phyloP scores from a whole-genome alignment of 1,284 basidiomycete genomes.

The Cutaneotrichosporon dermatis region DNA sequence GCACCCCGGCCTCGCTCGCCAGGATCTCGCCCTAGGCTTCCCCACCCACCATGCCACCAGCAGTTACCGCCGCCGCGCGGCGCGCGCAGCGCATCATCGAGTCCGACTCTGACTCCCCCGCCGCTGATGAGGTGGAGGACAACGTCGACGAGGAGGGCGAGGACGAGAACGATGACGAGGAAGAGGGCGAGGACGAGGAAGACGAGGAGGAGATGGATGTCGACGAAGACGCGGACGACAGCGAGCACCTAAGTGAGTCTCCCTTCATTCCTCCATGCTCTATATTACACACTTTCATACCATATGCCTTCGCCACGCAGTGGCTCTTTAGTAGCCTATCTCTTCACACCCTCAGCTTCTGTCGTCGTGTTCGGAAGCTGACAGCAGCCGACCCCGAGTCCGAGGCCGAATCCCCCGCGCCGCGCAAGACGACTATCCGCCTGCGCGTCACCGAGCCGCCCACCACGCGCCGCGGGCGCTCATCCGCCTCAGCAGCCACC shows the following conservation, averaged over 20 bases:
- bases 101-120: conserved; percentile 12
- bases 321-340: too few relatives aligned
- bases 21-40: background rate
- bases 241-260: background rate
- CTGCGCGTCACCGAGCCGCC: conserved; percentile 5
- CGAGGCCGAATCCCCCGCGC: conserved; percentile 14
- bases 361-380: background rate
- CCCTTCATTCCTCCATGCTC: too few relatives aligned
- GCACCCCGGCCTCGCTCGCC: too few relatives aligned
- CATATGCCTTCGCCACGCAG: too few relatives aligned
- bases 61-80: conserved; percentile 20
- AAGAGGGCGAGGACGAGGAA: conserved; percentile 12
- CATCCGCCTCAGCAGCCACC: background rate
- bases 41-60: conserved; percentile 8
- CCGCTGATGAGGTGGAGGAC: conserved; percentile 18
- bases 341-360: too few relatives aligned
- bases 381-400: conserved; percentile 16
- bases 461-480: background rate
- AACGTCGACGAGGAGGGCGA: conserved; percentile 15
- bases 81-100: conserved; percentile 27
- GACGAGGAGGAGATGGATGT: conserved; percentile 4
- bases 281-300: too few relatives aligned
- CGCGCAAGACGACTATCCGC: conserved; percentile 9
- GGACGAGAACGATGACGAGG: conserved; percentile 9
- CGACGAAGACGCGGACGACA: background rate